Conservation (phyloP, 1,139 yeast species). For the Pichia terricola region DNA sequence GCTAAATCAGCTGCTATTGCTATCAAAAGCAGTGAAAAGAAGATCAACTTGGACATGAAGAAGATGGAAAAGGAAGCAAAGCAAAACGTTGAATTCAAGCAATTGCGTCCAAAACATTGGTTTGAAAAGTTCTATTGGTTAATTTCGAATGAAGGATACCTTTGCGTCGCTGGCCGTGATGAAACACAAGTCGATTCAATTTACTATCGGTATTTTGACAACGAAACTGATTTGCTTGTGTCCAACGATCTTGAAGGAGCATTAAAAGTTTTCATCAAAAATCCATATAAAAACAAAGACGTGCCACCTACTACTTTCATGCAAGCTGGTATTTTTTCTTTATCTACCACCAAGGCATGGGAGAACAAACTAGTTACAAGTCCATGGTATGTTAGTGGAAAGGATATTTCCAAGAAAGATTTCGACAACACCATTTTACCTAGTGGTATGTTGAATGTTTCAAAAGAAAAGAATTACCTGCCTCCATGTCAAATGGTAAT, state of each 20-base stretch:
- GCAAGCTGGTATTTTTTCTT: slow-evolving; percentile 83
- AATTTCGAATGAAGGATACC: slow-evolving; percentile 76
- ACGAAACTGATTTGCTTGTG: slow-evolving; percentile 63
- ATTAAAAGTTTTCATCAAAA: slow-evolving; percentile 68
- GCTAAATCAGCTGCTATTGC: slow-evolving; percentile 73
- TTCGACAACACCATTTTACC: slow-evolving; percentile 52
- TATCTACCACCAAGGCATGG: slow-evolving; percentile 88
- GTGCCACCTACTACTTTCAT: slow-evolving; percentile 78
- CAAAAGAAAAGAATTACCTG: slow-evolving; percentile 47
- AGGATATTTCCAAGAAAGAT: slow-evolving; percentile 59
- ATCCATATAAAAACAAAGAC: slow-evolving; percentile 50
- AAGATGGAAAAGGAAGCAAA: slow-evolving; percentile 56
- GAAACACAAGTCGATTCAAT: slow-evolving; percentile 75
- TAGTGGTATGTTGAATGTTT: slow-evolving; percentile 52
- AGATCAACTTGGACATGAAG: slow-evolving; percentile 64
- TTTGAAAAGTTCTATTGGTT: slow-evolving; percentile 96
- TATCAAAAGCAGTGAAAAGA: slow-evolving; percentile 73
- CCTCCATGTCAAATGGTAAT: slow-evolving; percentile 81
- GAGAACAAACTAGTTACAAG: slow-evolving; percentile 69
- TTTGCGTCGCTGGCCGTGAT: slow-evolving; percentile 84
- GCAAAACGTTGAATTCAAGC: slow-evolving; percentile 40
- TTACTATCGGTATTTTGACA: slow-evolving; percentile 63
- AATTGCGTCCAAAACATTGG: slow-evolving; percentile 69
- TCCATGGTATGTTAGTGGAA: slow-evolving; percentile 73
- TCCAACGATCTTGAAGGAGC: slow-evolving; percentile 71